phyloP scores from a whole-genome alignment of 2,329 filamentous ascomycete genomes.

The Fusarium piperis region DNA sequence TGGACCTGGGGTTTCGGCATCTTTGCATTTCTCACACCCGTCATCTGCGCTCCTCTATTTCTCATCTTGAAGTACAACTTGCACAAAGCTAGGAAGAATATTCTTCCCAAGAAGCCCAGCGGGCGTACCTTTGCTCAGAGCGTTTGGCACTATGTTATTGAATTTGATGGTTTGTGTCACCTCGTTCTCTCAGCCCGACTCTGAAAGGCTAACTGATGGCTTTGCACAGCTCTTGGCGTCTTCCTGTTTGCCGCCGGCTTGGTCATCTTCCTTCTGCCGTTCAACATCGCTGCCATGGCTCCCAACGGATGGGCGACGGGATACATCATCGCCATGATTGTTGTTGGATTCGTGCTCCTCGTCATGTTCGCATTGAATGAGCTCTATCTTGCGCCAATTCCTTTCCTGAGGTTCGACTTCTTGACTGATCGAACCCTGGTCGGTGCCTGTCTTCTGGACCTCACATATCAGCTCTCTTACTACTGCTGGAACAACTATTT shows the following conservation, averaged over 20 bases:
- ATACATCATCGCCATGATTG: constrained; percentile 23
- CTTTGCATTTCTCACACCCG: constrained; percentile 59
- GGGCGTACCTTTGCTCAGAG: not conserved
- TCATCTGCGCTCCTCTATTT: not conserved
- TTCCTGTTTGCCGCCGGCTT: constrained; percentile 13
- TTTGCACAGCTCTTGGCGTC: not conserved
- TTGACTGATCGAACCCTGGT: constrained; percentile 15
- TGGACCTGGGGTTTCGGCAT: constrained; percentile 64
- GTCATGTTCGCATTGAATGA: constrained; percentile 65
- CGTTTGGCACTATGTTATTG: constrained; percentile 8
- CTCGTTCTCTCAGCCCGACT: no score
- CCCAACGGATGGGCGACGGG: constrained; percentile 20
- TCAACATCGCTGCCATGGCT: constrained; percentile 18
- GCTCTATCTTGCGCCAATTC: constrained; percentile 38
- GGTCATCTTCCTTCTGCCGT: constrained; percentile 13
- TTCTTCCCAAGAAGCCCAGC: constrained; percentile 1
- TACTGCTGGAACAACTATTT: constrained; percentile 13
- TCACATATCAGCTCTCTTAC: not conserved
- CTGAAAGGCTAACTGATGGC: not conserved
- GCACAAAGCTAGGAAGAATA: constrained; percentile 10
- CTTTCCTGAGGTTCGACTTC: constrained; percentile 13
- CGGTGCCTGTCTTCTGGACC: constrained; percentile 8
- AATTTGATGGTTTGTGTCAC: constrained; percentile 17
- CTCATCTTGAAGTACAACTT: not conserved
- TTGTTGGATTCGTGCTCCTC: constrained; percentile 42